These are phyloP conservation scores for Alloteropsis angusta DNA, from an alignment of 202 grass and related monocot species.

Conservation along the genomic window DNA sequence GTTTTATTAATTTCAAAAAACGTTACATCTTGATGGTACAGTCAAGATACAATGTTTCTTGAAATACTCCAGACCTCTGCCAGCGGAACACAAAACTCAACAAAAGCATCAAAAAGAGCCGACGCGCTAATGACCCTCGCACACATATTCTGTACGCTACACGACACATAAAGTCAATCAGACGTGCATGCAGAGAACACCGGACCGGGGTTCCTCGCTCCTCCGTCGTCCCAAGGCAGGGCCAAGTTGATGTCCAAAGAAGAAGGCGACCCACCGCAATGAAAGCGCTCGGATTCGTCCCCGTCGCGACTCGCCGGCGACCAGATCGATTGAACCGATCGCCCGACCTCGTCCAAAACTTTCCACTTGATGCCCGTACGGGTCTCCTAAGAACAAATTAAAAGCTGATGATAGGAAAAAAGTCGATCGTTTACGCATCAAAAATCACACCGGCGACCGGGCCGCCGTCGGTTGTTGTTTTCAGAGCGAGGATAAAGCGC, in stretches of 20 bases:
- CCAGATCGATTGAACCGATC: constrained; percentile 21
- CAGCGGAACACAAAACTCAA: too few species aligned
- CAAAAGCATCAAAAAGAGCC: too few species aligned
- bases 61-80: too few species aligned
- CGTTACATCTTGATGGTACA: too few species aligned
- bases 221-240: neutral
- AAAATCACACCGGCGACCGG: neutral
- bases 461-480: neutral
- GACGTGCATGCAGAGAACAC: neutral
- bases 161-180: neutral
- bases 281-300: constrained; percentile 8
- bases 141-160: too few species aligned
- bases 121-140: too few species aligned
- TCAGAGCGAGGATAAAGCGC: neutral
- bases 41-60: too few species aligned
- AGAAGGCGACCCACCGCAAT: neutral
- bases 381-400: neutral
- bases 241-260: neutral
- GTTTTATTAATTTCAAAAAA: too few species aligned
- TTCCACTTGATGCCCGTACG: neutral
- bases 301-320: neutral
- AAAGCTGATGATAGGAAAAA: neutral
- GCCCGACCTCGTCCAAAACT: constrained; percentile 16
- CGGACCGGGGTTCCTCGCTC: neutral
- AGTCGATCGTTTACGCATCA: neutral